Base-by-base conservation (phyloP, 108 stramenopile species). In the Craspedostauros australis region DNA sequence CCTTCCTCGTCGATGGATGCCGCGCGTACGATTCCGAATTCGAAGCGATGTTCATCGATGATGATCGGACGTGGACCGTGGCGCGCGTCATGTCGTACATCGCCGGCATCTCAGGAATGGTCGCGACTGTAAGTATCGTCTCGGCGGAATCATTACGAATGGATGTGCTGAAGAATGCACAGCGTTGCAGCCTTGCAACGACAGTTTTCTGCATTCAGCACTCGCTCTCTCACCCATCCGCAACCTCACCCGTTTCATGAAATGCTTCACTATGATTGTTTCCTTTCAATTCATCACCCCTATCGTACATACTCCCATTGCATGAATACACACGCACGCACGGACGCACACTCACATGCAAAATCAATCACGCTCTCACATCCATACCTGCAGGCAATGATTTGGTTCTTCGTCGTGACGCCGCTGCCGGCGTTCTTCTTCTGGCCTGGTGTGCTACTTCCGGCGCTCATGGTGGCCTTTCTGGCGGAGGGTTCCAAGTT, bases 381-480 rank as follows among this genome's bases (percentile, higher is more conserved):
- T 30, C 25, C 12, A 6, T 1, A 29, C 19, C 46, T 43, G 18
- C 1, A 77, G 76, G 64, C 65, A 11, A 79, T 72, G 12, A 33
- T 62, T 14, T 81, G 79, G 80, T 66, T 85, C 3, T 73, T 85
- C 60, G 75, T 78, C 11, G 33, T 81, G 24, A 79, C 72, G 21
- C 84, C 84, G 19, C 36, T 85, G 7, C 84, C 84, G 0, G 79
- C 68, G 20, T 66, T 48, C 14, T 81, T 87, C 53, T 70, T 83
- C 36, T 89, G 87, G 87, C 75, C 87, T 2, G 79, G 79, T 21
- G 39, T 85, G n/a, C 50, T 89, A 3, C 46, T 89, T 14, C 87
- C 87, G 25, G 45, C 70, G 0, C 32, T 77, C 8, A 54, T 89
- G 46, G 54, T 84, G 32, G 56, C 78, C 7, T 77, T 85, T 50